Evolutionary conservation across 2,329 filamentous ascomycete species (phyloP), one percentile per base, ranked within the genome.

Genomic region (Penicillium hordei): DNA sequence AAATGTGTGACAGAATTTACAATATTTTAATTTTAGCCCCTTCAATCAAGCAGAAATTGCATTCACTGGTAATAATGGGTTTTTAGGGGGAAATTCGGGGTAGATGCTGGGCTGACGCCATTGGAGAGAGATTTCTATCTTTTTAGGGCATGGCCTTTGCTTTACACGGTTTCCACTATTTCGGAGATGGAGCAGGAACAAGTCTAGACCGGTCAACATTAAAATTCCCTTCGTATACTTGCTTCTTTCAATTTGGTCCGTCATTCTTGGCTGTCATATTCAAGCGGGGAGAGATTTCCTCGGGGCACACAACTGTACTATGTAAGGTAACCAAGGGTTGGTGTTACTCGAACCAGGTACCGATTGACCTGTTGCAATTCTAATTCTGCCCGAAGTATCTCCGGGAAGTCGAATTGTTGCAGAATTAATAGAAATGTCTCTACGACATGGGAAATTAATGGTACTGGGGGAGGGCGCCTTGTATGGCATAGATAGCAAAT

Each of bases 171-270:
- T 50, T 40, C 44, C 25, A 23, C 15, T 31, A 56, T 51, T 53
- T 65, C 62, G 60, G 64, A 60, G 62, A 40, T 58, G 45, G 48
- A 59, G 59, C 60, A 61, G 52, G 58, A 65, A 65, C 33, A 48
- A 65, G 63, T 52, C 60, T 65, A 67, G 65, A 63, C 60, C 50
- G 44, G 65, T 64, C 63, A 60, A 40, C 21, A 65, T 66, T 52
- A n/a, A 56, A 67, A 67, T 64, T 10, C 34, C 23, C 48, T 56
- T 44, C 31, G 21, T 39, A 59, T 61, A 50, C 52, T 65, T 67
- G 61, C 63, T 61, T 65, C 52, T 65, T 55, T 17, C 29, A 48
- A 27, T 52, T 38, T 51, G 43, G 27, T 7, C 49, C 23, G 33
- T 57, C 49, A 38, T 38, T 36, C 46, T 54, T 55, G 55, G 55